Evolutionary conservation across 176 grass and related monocot species (phyloP).

Genomic region (Oryza australiensis): DNA sequence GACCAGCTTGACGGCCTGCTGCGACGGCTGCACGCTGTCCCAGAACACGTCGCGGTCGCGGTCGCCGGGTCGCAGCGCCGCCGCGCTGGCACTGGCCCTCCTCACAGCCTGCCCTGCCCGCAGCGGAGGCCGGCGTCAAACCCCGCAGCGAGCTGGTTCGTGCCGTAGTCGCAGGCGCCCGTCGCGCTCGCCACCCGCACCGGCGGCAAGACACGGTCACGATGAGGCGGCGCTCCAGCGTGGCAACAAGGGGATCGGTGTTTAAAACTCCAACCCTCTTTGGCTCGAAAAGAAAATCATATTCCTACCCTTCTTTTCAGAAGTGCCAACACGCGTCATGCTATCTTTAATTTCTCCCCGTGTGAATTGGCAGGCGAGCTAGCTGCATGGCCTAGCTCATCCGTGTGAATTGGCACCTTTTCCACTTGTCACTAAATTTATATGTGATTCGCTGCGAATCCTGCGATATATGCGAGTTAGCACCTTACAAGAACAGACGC

Average conservation of each 20-base stretch:
- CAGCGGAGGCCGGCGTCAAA: constrained; percentile 25
- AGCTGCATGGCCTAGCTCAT: not conserved
- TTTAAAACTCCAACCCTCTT: not conserved
- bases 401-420: not conserved
- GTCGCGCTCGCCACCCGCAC: not conserved
- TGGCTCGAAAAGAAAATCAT: not conserved
- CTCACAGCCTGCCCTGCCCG: constrained; percentile 28
- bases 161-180: constrained; percentile 16
- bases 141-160: constrained; percentile 34
- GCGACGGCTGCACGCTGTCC: constrained; percentile 39
- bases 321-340: not conserved
- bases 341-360: no score
- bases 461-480: not conserved
- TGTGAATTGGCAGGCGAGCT: no score
- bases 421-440: not conserved
- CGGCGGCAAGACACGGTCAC: no score
- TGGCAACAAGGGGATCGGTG: not conserved
- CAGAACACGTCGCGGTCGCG: constrained; percentile 28
- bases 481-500: no score
- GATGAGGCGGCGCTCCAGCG: no score
- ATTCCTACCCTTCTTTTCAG: not conserved
- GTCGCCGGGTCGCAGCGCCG: not conserved
- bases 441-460: not conserved
- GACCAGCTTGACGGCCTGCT: not conserved
- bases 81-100: not conserved